phyloP scores from a whole-genome alignment of 148 eudicot species.

The Rhododendron griersonianum region DNA sequence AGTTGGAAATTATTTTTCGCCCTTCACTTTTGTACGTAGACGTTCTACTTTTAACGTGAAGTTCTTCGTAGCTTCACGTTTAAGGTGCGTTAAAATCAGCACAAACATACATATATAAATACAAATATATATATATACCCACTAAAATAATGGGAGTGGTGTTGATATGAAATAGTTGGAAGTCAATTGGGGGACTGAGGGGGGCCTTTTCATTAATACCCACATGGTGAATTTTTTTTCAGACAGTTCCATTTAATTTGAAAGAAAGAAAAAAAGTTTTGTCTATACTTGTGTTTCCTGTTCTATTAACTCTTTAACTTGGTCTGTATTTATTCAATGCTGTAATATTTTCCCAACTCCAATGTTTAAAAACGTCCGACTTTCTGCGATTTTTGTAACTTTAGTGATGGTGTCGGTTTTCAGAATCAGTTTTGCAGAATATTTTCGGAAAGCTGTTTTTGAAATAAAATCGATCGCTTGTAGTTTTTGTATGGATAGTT shows the following conservation, averaged over 20 bases:
- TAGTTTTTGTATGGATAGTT: not conserved
- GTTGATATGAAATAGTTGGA: slow-evolving; percentile 15
- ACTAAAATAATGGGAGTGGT: not conserved
- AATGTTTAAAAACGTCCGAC: not conserved
- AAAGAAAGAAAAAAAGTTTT: not conserved
- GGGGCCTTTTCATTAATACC: slow-evolving; percentile 48
- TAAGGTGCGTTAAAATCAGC: no score
- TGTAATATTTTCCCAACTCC: not conserved
- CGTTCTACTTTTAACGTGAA: no score
- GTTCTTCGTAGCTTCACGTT: no score
- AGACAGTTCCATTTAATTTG: slow-evolving; percentile 32
- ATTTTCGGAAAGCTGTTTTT: not conserved
- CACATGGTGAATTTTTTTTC: slow-evolving; percentile 43
- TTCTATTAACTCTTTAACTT: not conserved
- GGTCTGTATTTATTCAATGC: not conserved
- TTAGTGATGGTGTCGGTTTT: not conserved
- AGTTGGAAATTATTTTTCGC: no score
- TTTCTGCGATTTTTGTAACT: not conserved
- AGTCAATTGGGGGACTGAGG: slow-evolving; percentile 43
- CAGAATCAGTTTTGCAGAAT: not conserved
- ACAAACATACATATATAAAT: no score
- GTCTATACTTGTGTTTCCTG: not conserved
- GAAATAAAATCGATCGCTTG: not conserved
- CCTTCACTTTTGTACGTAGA: fast-evolving
- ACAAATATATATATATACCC: not conserved